Conservation (phyloP, 345 rosid genomes). For the Barbarea vulgaris region DNA sequence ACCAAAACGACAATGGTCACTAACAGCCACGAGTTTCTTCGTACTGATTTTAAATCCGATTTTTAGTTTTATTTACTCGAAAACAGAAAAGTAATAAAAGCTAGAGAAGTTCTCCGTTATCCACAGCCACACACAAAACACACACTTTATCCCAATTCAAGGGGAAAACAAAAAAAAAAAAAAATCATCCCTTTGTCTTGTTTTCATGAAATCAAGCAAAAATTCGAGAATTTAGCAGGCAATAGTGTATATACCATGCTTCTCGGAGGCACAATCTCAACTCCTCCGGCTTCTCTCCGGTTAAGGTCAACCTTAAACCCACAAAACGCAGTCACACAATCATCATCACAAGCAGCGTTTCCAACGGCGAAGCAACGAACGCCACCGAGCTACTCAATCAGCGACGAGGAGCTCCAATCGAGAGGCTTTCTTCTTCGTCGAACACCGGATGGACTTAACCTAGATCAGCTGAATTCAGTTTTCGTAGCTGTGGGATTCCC, state of each 20-base stretch:
- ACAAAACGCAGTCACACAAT: conserved; percentile 15
- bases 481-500: conserved; percentile 95
- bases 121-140: conserved; percentile 38
- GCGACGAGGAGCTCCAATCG: conserved; percentile 65
- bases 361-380: conserved; percentile 18
- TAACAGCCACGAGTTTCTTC: conserved; percentile 15
- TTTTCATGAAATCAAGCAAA: conserved; percentile 10
- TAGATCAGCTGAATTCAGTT: conserved; percentile 71
- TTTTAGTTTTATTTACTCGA: background rate
- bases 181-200: background rate
- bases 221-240: conserved; percentile 8
- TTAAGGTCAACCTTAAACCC: conserved; percentile 27
- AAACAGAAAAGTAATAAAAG: background rate
- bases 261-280: conserved; percentile 57
- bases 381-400: conserved; percentile 52
- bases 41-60: conserved; percentile 13
- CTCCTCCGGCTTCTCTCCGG: conserved; percentile 49
- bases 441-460: conserved; percentile 58
- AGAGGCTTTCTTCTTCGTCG: conserved; percentile 79
- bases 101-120: conserved; percentile 11
- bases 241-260: conserved; percentile 46
- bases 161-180: background rate
- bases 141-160: conserved; percentile 30
- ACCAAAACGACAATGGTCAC: conserved; percentile 26
- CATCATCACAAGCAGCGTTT: conserved; percentile 36